Evolutionary conservation across 805 yeast species (phyloP).

Genomic region (Suhomyces vadensis): DNA sequence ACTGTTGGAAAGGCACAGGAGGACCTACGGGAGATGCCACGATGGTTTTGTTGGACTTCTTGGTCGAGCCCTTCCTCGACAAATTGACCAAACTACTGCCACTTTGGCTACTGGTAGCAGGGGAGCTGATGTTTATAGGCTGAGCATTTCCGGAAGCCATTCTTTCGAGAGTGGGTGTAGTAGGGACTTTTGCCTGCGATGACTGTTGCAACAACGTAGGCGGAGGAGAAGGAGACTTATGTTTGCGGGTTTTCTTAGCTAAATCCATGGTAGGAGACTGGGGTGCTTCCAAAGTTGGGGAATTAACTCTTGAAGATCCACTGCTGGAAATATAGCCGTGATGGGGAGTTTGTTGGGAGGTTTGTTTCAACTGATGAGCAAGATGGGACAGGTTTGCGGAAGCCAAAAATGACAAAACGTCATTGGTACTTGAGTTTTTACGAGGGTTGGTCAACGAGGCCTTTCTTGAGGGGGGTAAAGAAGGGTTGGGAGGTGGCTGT

Average conservation of each 20-base stretch:
- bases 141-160: constrained; percentile 9
- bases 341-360: not conserved
- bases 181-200: constrained; percentile 1
- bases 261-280: constrained; percentile 3
- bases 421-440: constrained; percentile 8
- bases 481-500: not conserved
- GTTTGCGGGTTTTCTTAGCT: constrained; percentile 10
- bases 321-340: constrained; percentile 12
- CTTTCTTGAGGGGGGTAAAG: constrained; percentile 14
- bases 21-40: constrained; percentile 61
- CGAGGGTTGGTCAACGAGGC: constrained; percentile 12
- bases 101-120: not conserved
- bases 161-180: constrained; percentile 12
- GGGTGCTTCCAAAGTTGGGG: constrained; percentile 21
- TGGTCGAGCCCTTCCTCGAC: constrained; percentile 27
- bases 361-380: constrained; percentile 9
- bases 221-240: constrained; percentile 7
- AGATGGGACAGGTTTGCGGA: constrained; percentile 6
- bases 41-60: constrained; percentile 49
- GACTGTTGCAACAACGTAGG: constrained; percentile 1
- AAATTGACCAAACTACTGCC: constrained; percentile 3
- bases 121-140: constrained; percentile 20
- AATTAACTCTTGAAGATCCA: constrained; percentile 18
- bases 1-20: constrained; percentile 73
- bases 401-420: constrained; percentile 13